Evolutionary conservation across 108 stramenopile genomes (phyloP), one percentile per base, ranked within the genome.

Genomic region (Nitzschia sp.): DNA sequence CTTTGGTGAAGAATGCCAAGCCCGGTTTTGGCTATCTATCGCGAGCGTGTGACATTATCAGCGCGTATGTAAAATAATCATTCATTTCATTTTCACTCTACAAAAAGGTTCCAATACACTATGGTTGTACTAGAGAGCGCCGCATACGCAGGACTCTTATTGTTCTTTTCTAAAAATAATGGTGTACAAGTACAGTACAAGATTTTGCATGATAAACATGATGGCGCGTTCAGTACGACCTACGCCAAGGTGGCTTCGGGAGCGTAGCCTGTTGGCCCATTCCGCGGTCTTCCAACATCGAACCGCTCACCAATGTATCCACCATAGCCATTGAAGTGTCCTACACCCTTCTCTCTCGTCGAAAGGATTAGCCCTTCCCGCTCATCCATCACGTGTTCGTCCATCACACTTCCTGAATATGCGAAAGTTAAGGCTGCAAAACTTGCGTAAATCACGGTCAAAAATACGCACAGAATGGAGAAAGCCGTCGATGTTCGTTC

Each of bases 21-120:
- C 88, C 91, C 21, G 91, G 88, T 16, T 89, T 85, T 69, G 85
- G 88, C 1, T 79, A 82, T 48, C 67, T 92, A 3, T 78, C 88
- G 8, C 66, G 86, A 63, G 78, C 85, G 0, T 69, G 84, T 71
- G 83, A 88, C 45, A 69, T 76, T 29, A 60, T 86, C 45, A 46
- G 58, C 50, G 68, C 78, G 27, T 75, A 79, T 52, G 45, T 80
- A 44, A 45, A 50, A 21, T 16, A 50, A n/a, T 9, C 38, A 13
- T 9, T 9, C 6, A 41, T 41, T 13, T 41, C 6, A 41, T 9
- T 41, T 41, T 41, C n/a, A n/a, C n/a, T n/a, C n/a, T n/a, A n/a
- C n/a, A n/a, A n/a, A n/a, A n/a, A n/a, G n/a, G n/a, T n/a, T n/a
- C n/a, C n/a, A n/a, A n/a, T n/a, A n/a, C n/a, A n/a, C n/a, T n/a